Base-by-base conservation (phyloP, 1,284 basidiomycete genomes). In the Cutaneotrichosporon arboriforme region DNA sequence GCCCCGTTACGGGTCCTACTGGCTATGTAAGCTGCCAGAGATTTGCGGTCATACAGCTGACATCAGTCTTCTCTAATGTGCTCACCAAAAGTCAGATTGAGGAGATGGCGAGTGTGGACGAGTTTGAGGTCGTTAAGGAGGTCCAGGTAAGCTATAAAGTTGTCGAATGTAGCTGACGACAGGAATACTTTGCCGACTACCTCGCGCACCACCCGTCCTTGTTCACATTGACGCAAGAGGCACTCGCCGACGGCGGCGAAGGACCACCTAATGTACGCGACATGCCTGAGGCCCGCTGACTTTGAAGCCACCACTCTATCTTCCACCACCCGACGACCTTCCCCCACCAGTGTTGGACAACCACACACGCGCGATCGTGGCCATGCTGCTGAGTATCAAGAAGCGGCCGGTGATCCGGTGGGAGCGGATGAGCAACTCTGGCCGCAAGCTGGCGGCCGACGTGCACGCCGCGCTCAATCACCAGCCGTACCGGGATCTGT, bases 111-210 rank as follows among this genome's bases (percentile, higher is more conserved):
- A 88, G 90, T 64, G 90, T 87, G 20, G 96, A 99, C 70, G 90
- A 96, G 73, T 91, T 91, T 62, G 93, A 97, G 73, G 87, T 97
- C 14, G 94, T 99, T 22, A 84, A 86, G 59, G 94, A 98, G 78
- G 88, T 99, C 2, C 93, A 97, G 81, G 91, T 92, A 65, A 59
- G 81, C 68, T 12, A 4, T 26, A 4, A n/a, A 22, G 8, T 20
- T 8, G 38, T 8, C 13, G 7, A 22, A 8, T 39, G 10, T 8
- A 10, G 45, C 60, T 63, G 47, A 58, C 48, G 12, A 43, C 72
- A 88, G 91, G 93, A 97, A 82, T 89, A 89, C 76, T 97, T 96
- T 75, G 90, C 90, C 60, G 93, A 97, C 75, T 97, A 92, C 64
- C 82, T 89, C 1, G 89, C 92, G 0, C 80, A 96, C 53, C 81